Evolutionary conservation across 345 rosid genomes (phyloP).

Genomic region (Gossypium rotundifolium): DNA sequence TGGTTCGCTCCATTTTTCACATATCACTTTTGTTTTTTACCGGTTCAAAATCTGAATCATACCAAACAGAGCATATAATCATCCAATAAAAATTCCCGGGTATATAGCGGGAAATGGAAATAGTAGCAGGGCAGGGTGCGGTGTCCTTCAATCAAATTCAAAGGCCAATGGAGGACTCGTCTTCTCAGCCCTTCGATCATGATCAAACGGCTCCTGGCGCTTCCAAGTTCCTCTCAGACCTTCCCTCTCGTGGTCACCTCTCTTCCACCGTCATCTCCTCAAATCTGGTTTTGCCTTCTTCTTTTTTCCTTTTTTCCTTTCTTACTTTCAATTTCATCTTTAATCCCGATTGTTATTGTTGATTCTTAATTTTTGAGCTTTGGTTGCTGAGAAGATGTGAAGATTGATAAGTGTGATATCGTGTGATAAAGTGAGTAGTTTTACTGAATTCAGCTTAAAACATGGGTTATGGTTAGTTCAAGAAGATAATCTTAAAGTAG

Average conservation of each 20-base stretch:
- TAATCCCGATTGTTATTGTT: neutral
- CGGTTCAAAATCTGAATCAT: no score
- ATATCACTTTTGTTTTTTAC: no score
- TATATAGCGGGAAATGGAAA: no score
- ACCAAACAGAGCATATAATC: no score
- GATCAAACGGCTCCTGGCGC: slow-evolving; percentile 27
- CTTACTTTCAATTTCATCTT: neutral
- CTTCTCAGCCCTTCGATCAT: slow-evolving; percentile 35
- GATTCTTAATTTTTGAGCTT: neutral
- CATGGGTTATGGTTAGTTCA: neutral
- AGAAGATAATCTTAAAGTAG: no score
- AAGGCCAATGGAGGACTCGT: slow-evolving; percentile 55
- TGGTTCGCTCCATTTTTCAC: no score
- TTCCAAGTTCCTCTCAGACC: slow-evolving; percentile 58
- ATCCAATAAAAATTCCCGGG: no score
- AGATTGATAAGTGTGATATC: neutral
- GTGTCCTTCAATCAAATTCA: no score
- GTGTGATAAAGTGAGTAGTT: neutral
- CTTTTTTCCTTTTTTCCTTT: no score
- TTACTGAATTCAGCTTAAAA: neutral
- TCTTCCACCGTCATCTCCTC: slow-evolving; percentile 63
- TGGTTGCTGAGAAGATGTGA: neutral
- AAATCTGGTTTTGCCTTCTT: slow-evolving; percentile 40
- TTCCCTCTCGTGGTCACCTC: slow-evolving; percentile 75
- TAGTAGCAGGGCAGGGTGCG: no score